phyloP scores from a whole-genome alignment of 2,329 filamentous ascomycete species.

The Phialocephala subalpina region DNA sequence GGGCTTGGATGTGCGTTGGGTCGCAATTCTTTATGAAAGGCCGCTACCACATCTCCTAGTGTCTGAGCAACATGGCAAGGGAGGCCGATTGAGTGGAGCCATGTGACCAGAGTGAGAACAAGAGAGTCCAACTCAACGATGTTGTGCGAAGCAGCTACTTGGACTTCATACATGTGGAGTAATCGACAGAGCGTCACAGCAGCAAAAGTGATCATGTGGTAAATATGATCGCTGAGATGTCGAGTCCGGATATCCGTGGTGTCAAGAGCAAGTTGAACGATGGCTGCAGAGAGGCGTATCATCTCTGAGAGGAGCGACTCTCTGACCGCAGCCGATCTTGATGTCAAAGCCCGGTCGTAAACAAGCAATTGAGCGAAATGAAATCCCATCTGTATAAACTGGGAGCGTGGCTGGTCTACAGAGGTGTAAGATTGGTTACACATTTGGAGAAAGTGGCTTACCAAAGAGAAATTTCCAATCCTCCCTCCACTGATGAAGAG shows the following conservation, averaged over 20 bases:
- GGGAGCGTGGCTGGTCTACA: slow-evolving; percentile 51
- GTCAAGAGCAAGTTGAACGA: slow-evolving; percentile 52
- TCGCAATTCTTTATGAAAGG: slow-evolving; percentile 47
- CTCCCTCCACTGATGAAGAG: slow-evolving; percentile 48
- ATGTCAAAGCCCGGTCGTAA: slow-evolving; percentile 50
- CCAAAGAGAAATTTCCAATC: slow-evolving; percentile 51
- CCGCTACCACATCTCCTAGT: slow-evolving; percentile 48
- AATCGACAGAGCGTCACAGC: slow-evolving; percentile 49
- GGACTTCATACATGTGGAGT: slow-evolving; percentile 47
- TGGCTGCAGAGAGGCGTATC: slow-evolving; percentile 49
- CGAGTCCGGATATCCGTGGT: slow-evolving; percentile 52
- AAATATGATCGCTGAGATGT: slow-evolving; percentile 55
- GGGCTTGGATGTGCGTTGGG: slow-evolving; percentile 37
- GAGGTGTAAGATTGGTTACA: background rate
- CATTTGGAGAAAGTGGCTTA: slow-evolving; percentile 28
- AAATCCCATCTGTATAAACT: slow-evolving; percentile 55
- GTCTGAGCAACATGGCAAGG: slow-evolving; percentile 52
- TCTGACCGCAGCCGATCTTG: slow-evolving; percentile 43
- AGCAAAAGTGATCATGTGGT: slow-evolving; percentile 56
- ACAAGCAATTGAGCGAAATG: slow-evolving; percentile 53
- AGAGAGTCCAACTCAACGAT: slow-evolving; percentile 46
- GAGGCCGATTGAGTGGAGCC: slow-evolving; percentile 51
- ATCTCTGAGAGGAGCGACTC: slow-evolving; percentile 51
- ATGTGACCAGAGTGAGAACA: slow-evolving; percentile 46
- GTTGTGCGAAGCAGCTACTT: slow-evolving; percentile 44